A percentile compares a stretch with the other conserved stretches of the same genome.
These are phyloP conservation scores for Pythium apleroticum DNA, from an alignment of 352 stramenopile genomes.

Conservation along the genomic window DNA sequence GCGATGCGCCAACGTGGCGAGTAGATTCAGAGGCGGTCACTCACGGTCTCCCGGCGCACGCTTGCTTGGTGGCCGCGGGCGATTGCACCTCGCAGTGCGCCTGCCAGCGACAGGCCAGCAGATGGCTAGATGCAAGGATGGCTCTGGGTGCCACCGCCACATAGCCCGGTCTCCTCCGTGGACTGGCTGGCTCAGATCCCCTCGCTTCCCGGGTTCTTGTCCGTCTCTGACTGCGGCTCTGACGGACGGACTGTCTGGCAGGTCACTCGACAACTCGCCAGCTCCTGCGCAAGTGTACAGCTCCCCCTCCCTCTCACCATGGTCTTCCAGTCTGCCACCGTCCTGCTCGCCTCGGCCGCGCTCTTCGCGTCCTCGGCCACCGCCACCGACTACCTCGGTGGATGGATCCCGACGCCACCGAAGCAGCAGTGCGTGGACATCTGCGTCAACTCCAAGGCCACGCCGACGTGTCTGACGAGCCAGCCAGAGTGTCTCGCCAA, in stretches of 20 bases:
- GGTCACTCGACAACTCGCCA: constrained; percentile 22
- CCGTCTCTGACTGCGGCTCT: constrained; percentile 2
- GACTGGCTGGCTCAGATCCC: constrained; percentile 1
- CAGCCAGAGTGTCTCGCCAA: constrained; percentile 56
- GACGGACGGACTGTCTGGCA: not conserved
- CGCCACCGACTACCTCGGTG: constrained; percentile 57
- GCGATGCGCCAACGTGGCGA: constrained; percentile 2
- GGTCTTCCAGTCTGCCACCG: constrained; percentile 22
- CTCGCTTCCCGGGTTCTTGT: not conserved
- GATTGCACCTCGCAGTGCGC: not conserved
- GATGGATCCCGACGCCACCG: constrained; percentile 46
- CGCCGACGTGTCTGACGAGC: constrained; percentile 53
- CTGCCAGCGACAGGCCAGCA: constrained; percentile 6
- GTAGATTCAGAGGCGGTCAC: not conserved
- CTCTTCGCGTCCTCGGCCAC: constrained; percentile 19
- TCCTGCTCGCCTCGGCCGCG: constrained; percentile 6
- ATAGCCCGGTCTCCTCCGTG: not conserved
- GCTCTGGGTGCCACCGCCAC: not conserved
- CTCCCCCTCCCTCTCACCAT: constrained; percentile 10
- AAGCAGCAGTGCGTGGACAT: constrained; percentile 71
- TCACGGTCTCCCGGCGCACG: too few relatives aligned
- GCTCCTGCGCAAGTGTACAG: constrained; percentile 9
- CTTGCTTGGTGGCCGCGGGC: not conserved
- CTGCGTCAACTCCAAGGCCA: constrained; percentile 59
- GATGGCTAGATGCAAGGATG: constrained; percentile 4